Conservation (phyloP, 352 stramenopile genomes). For the Phytophthora megakarya region DNA sequence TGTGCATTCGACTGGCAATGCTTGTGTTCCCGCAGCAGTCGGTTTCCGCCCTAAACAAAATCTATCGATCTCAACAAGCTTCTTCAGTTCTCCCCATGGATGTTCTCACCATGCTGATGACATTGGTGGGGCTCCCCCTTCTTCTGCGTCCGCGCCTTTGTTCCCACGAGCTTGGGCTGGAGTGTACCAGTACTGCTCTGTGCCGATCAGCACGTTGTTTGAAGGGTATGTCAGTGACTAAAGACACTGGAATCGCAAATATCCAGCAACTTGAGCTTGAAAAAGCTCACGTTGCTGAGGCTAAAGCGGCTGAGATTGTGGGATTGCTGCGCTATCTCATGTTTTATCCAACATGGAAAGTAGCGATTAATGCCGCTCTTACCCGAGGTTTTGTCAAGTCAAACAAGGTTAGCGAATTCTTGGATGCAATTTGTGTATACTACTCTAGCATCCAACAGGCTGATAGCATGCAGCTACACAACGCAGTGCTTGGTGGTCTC, state of each 20-base stretch:
- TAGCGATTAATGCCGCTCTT: slow-evolving; percentile 74
- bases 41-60: slow-evolving; percentile 74
- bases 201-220: slow-evolving; percentile 72
- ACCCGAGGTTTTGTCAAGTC: slow-evolving; percentile 56
- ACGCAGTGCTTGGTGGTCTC: slow-evolving; percentile 1
- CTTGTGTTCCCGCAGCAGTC: slow-evolving; percentile 82
- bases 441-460: slow-evolving; percentile 53
- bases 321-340: slow-evolving; percentile 76
- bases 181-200: slow-evolving; percentile 64
- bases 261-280: slow-evolving; percentile 48
- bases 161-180: slow-evolving; percentile 79
- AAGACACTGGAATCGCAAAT: slow-evolving; percentile 33
- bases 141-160: slow-evolving; percentile 74
- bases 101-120: slow-evolving; percentile 65
- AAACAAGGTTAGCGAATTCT: slow-evolving; percentile 51
- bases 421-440: slow-evolving; percentile 72
- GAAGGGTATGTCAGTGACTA: slow-evolving; percentile 51
- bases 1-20: slow-evolving; percentile 87
- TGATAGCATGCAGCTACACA: slow-evolving; percentile 1
- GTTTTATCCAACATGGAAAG: slow-evolving; percentile 78
- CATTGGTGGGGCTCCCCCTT: slow-evolving; percentile 65
- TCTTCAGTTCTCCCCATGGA: slow-evolving; percentile 31
- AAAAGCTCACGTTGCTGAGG: slow-evolving; percentile 54
- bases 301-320: slow-evolving; percentile 69
- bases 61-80: slow-evolving; percentile 48